Base-by-base conservation (phyloP, 2,329 filamentous ascomycete genomes). In the Trichoderma sp. region DNA sequence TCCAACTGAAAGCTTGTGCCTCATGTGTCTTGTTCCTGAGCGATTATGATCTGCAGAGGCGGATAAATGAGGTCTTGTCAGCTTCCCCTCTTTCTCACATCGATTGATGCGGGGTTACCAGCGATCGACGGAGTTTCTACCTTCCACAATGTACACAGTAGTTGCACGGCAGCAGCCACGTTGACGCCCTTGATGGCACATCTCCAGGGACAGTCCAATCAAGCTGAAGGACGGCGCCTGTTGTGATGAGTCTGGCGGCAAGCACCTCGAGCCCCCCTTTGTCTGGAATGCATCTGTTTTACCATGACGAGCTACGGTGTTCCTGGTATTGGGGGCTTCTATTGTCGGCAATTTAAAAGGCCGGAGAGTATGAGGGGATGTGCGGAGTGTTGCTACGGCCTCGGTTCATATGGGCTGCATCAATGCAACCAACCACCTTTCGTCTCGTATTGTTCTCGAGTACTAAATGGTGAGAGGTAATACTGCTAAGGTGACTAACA, bases 141-240 rank as follows among this genome's bases (percentile, higher is more conserved):
- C 1, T 11, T 39, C 15, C 2, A 17, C 36, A 13, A 43, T 36
- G 17, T 57, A 30, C 11, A n/a, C 23, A 20, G 13, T 30, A 47
- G 65, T 59, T 23, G 65, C 55, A 68, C 65, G 15, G 36, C 65
- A 68, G 53, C 65, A 68, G 65, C 65, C 65, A 59, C 65, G 26
- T 59, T 55, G 47, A 55, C 47, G 63, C 47, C 43, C 53, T 34
- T 66, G 63, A 55, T 30, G 26, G 65, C 36, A 32, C 12, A 59
- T 68, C 23, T 32, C 26, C 65, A 68, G 65, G 65, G 53, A 68
- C 65, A 26, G 36, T 59, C 65, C 65, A 68, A 59, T 68, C 12
- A 26, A 32, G 30, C 9, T 11, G 13, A 34, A 4, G 55, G 28
- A 34, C 23, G 57, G 65, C 55, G 28, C 26, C 28, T 57, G 17